Evolutionary conservation across 768 basidiomycete species (phyloP).

Genomic region (Boletales sp.): DNA sequence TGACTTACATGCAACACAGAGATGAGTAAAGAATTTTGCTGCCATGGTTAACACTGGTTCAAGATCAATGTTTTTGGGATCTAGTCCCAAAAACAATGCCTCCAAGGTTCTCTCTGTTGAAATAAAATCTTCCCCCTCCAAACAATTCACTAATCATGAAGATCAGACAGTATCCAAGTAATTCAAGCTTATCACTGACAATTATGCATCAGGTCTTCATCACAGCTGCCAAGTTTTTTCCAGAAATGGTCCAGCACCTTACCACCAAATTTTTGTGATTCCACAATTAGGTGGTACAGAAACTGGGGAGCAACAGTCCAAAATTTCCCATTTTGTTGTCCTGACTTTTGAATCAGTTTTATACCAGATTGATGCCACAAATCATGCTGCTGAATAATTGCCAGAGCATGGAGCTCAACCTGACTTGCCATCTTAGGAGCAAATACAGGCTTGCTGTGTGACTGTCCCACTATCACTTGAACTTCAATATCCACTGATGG

Average conservation of each 20-base stretch:
- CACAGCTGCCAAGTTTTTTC: not conserved
- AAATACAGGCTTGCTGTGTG: no score
- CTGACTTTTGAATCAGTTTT: not conserved
- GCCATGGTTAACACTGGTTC: not conserved
- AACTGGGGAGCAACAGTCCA: not conserved
- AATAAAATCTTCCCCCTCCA: not conserved
- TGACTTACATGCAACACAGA: constrained; percentile 2
- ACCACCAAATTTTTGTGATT: constrained; percentile 1
- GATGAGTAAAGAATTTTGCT: not conserved
- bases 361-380: no score
- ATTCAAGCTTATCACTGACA: not conserved
- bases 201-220: not conserved
- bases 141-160: no score
- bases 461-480: no score
- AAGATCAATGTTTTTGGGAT: not conserved
- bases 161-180: no score
- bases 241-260: constrained; percentile 2
- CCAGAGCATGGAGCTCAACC: no score
- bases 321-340: not conserved
- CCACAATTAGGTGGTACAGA: not conserved
- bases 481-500: no score
- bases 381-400: no score
- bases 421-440: no score
- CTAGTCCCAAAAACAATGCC: not conserved
- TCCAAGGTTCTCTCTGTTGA: not conserved